Evolutionary conservation across 2,329 filamentous ascomycete genomes (phyloP).

Genomic region (Cordyceps militaris): DNA sequence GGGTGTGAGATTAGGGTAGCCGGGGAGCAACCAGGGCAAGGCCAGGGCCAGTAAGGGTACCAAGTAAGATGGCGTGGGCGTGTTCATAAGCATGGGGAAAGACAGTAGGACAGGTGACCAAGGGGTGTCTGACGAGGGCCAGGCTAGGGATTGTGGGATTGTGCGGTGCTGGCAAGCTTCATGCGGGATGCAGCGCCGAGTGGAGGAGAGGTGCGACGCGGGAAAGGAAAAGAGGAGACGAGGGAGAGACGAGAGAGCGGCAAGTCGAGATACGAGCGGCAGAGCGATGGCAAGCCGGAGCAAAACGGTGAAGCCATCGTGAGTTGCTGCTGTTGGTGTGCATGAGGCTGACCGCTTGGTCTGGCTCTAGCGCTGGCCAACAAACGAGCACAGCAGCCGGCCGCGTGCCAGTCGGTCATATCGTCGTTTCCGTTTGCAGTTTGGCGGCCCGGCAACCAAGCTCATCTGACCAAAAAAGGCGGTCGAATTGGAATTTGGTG

Average conservation of each 20-base stretch:
- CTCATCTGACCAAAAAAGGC: neutral
- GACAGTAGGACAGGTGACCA: slow-evolving; percentile 6
- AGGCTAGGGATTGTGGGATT: neutral
- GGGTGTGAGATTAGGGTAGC: neutral
- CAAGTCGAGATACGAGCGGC: neutral
- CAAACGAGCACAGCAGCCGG: neutral
- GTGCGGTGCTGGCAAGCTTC: neutral
- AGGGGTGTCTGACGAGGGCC: slow-evolving; percentile 6
- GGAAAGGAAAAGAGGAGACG: neutral
- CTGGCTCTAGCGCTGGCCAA: neutral
- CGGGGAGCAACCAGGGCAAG: neutral
- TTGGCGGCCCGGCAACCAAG: neutral
- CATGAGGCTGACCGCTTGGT: slow-evolving; percentile 8
- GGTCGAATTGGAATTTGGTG: neutral
- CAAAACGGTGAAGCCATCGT: slow-evolving; percentile 12
- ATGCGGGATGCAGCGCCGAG: neutral
- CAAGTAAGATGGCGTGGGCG: neutral
- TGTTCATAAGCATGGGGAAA: slow-evolving; percentile 3
- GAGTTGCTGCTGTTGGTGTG: neutral
- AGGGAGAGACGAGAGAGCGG: neutral
- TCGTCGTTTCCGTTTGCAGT: neutral
- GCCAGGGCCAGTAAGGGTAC: neutral
- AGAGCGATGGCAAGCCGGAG: neutral
- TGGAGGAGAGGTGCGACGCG: neutral
- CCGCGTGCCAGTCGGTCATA: slow-evolving; percentile 2